phyloP scores from a whole-genome alignment of 129 eudicot genomes.

The Deinandra increscens region DNA sequence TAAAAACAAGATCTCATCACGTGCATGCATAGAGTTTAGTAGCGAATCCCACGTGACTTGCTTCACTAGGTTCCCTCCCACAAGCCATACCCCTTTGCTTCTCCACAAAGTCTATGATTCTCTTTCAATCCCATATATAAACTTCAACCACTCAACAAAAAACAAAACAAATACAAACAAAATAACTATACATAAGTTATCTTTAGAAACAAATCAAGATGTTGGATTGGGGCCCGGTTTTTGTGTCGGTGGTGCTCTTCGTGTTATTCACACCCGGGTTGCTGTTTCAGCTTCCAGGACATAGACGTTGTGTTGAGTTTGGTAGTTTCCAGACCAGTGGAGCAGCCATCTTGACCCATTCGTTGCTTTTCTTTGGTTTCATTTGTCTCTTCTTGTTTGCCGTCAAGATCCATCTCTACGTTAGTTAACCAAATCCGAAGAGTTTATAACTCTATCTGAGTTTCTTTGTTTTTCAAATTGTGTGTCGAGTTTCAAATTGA shows the following conservation, averaged over 20 bases:
- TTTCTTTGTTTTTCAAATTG: not conserved
- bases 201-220: constrained; percentile 3
- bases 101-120: constrained; percentile 33
- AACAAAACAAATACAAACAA: not conserved
- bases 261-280: constrained; percentile 66
- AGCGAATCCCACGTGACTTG: constrained; percentile 35
- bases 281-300: constrained; percentile 64
- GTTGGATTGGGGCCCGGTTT: constrained; percentile 71
- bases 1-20: constrained; percentile 16
- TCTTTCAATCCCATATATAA: constrained; percentile 4
- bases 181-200: too few species aligned
- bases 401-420: constrained; percentile 47
- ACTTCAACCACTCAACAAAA: not conserved
- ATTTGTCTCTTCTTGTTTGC: constrained; percentile 55
- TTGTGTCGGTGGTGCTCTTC: constrained; percentile 57
- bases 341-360: constrained; percentile 49
- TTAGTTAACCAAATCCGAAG: constrained; percentile 22
- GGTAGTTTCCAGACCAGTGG: constrained; percentile 63
- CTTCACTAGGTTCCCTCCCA: constrained; percentile 34
- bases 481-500: not conserved
- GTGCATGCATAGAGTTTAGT: constrained; percentile 8
- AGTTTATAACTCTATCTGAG: not conserved
- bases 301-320: constrained; percentile 53
- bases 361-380: constrained; percentile 61
- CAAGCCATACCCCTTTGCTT: constrained; percentile 31